Percentiles rank a stretch among this genome's conserved stretches.
phyloP scores from a whole-genome alignment of 495 filamentous ascomycete genomes.

The Hypoxylon fuscum region DNA sequence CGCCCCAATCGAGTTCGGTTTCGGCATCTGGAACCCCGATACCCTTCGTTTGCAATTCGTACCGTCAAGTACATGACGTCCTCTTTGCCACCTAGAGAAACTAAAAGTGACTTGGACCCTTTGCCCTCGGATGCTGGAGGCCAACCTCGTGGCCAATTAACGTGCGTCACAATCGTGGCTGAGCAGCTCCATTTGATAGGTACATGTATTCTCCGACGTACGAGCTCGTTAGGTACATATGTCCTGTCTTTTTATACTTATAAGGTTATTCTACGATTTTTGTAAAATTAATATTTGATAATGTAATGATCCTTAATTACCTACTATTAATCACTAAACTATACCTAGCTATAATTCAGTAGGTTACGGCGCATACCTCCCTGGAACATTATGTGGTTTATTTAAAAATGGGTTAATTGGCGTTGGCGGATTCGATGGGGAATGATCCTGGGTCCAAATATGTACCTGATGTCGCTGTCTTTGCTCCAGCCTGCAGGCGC shows the following conservation, averaged over 20 bases:
- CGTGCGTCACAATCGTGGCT: constrained; percentile 19
- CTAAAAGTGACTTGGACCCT: constrained; percentile 16
- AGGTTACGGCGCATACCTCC: too few relatives aligned
- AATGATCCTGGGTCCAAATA: too few relatives aligned
- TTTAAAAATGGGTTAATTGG: too few relatives aligned
- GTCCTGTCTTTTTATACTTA: neutral
- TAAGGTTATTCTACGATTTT: too few relatives aligned
- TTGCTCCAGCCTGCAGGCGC: too few relatives aligned
- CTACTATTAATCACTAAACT: too few relatives aligned
- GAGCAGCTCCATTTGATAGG: constrained; percentile 15
- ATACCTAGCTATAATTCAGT: too few relatives aligned
- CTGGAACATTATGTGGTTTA: too few relatives aligned
- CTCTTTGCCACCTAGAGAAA: constrained; percentile 1
- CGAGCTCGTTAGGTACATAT: constrained; percentile 9
- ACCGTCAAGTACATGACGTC: constrained; percentile 26
- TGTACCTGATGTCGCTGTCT: too few relatives aligned
- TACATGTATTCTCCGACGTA: constrained; percentile 14
- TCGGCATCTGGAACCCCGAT: constrained; percentile 30
- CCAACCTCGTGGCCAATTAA: constrained; percentile 13
- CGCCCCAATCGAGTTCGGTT: constrained; percentile 20
- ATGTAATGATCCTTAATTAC: too few relatives aligned
- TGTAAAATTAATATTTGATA: too few relatives aligned
- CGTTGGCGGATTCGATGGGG: too few relatives aligned
- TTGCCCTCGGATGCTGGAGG: constrained; percentile 15
- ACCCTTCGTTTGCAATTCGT: neutral